Evolutionary conservation across 768 basidiomycete species (phyloP).

Genomic region (Chalciporus chontae): DNA sequence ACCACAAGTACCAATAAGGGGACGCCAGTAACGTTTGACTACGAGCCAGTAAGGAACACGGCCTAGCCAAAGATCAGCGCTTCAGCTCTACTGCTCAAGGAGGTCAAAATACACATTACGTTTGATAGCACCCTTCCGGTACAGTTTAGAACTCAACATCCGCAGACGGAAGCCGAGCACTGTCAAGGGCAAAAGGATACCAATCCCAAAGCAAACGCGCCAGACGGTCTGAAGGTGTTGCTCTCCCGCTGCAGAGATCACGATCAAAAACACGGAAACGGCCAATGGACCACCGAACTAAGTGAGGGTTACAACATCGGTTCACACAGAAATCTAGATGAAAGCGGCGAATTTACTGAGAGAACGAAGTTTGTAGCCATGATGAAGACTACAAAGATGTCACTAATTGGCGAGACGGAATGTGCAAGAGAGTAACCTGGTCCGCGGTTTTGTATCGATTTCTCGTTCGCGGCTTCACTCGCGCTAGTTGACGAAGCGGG

Average conservation of each 20-base stretch:
- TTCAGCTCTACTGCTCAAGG: not conserved
- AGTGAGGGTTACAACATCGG: conserved; percentile 8
- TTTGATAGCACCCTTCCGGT: conserved; percentile 62
- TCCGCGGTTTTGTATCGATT: conserved; percentile 54
- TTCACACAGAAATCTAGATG: not conserved
- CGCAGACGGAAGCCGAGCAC: conserved; percentile 72
- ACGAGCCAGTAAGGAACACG: conserved; percentile 60
- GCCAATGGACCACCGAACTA: conserved; percentile 68
- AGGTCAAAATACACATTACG: conserved; percentile 32
- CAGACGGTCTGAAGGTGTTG: conserved; percentile 61
- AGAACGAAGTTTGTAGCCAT: conserved; percentile 75
- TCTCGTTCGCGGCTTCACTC: conserved; percentile 72
- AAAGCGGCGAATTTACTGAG: conserved; percentile 38
- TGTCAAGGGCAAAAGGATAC: conserved; percentile 57
- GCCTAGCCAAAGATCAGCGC: conserved; percentile 28
- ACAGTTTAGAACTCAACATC: conserved; percentile 68
- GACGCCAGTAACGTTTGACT: conserved; percentile 60
- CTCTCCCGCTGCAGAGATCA: conserved; percentile 61
- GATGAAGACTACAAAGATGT: conserved; percentile 50
- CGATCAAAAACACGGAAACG: conserved; percentile 63
- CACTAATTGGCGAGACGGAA: not conserved
- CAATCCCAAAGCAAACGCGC: conserved; percentile 65
- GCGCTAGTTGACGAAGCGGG: conserved; percentile 69
- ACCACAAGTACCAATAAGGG: conserved; percentile 68
- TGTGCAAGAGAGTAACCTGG: conserved; percentile 39